These are phyloP conservation scores for Lentinula boryana DNA, from an alignment of 768 basidiomycete genomes.

Conservation along the genomic window DNA sequence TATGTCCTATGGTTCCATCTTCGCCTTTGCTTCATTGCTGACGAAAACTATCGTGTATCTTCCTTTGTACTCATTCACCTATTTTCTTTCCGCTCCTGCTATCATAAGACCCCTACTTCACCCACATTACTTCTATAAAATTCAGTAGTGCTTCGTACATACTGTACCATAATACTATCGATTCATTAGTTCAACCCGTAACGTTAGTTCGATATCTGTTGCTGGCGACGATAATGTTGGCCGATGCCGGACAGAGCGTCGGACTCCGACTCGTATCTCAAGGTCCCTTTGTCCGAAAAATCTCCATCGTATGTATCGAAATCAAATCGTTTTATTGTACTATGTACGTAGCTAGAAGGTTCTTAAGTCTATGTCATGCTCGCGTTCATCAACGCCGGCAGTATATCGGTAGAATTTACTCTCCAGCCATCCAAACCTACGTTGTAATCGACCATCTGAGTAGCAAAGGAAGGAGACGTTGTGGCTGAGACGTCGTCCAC, in stretches of 20 bases:
- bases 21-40: neutral
- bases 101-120: neutral
- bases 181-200: neutral
- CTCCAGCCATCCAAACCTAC: conserved; percentile 22
- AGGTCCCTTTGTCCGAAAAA: too few species aligned
- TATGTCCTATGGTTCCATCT: neutral
- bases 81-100: neutral
- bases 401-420: conserved; percentile 22
- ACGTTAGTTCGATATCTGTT: too few species aligned
- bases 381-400: conserved; percentile 10
- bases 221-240: too few species aligned
- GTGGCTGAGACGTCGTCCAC: conserved; percentile 27
- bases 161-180: neutral
- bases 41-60: neutral
- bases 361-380: neutral
- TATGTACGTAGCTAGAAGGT: too few species aligned
- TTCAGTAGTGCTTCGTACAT: neutral
- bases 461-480: conserved; percentile 22
- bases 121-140: neutral
- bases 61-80: neutral
- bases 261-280: too few species aligned
- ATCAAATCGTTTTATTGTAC: too few species aligned
- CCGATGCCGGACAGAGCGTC: too few species aligned
- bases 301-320: too few species aligned
- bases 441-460: conserved; percentile 25